phyloP scores from a whole-genome alignment of 495 filamentous ascomycete species.

The Tuber umbilicatum region DNA sequence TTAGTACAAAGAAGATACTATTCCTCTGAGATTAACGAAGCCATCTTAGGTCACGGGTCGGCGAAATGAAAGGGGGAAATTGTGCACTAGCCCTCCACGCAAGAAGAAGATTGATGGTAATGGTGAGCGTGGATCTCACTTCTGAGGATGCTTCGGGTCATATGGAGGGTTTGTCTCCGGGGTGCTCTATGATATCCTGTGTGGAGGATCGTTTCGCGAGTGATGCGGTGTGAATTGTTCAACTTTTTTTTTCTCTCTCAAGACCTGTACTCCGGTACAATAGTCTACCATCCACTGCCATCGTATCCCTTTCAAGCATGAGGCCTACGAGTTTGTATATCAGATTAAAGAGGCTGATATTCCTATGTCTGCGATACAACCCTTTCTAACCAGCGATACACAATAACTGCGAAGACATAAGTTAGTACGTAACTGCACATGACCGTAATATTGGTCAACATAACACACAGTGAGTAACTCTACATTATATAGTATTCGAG shows the following conservation, averaged over 20 bases:
- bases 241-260: background rate
- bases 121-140: background rate
- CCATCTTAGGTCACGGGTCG: background rate
- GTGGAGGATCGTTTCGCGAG: background rate
- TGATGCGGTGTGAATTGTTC: background rate
- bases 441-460: background rate
- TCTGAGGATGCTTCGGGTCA: background rate
- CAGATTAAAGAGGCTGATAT: background rate
- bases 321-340: background rate
- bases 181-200: background rate
- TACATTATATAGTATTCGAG: background rate
- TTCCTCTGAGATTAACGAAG: background rate
- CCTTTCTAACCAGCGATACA: background rate
- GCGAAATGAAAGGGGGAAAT: background rate
- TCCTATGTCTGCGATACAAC: background rate
- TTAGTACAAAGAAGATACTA: background rate
- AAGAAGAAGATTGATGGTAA: background rate
- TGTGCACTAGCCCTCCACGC: background rate
- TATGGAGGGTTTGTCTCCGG: background rate
- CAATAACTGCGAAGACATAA: background rate
- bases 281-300: background rate
- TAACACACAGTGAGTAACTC: background rate
- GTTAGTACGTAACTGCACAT: background rate
- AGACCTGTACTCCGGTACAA: background rate
- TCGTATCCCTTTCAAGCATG: background rate